Base-by-base conservation (phyloP, 225 moss, liverwort and hornwort species). In the Straminergon stramineum region DNA sequence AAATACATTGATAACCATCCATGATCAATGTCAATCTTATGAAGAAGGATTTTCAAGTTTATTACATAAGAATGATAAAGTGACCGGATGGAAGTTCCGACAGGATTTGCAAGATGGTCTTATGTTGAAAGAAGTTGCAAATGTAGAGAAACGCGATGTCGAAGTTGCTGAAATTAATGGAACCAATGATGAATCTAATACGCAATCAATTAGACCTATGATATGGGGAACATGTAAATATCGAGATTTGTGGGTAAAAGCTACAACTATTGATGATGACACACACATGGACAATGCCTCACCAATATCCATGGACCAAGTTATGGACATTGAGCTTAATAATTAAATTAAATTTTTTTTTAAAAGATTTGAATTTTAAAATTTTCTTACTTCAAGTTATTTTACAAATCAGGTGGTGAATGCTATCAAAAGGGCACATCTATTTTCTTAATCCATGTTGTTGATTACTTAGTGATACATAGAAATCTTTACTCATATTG, bases 141-240 rank as follows among this genome's bases (percentile, higher is more conserved):
- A 90, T 85, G 65, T 60, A 12, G 88, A 91, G 12, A 71, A 71
- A 34, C 82, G 53, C 41, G 53, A 82, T 60, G 70, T 58, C 0
- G 17, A 88, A 24, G 82, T 85, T 84, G 45, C 11, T 19, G 52
- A 79, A 34, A 70, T 83, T 58, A 88, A 88, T 55, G 60, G 71
- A 7, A 82, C 12, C 16, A 60, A 73, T 1, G 1, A 88, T 71
- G 82, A 87, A 82, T 73, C 15, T 28, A 64, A 31, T 85, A 12
- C 0, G 0, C 80, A 87, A 0, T 17, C 68, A 12, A 55, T 20
- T 43, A 87, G 93, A 85, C 93, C 93, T 11, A 21, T 92, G 21
- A 90, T 93, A 76, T 93, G 92, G 93, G 90, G 93, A 32, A 93
- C 93, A 26, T 52, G 31, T 81, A 92, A 87, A 81, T 93, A 93